A percentile compares a stretch with the other conserved stretches of the same genome.
These are phyloP conservation scores for Neurospora crassa DNA, from an alignment of 2,329 filamentous ascomycete species.

Conservation along the genomic window DNA sequence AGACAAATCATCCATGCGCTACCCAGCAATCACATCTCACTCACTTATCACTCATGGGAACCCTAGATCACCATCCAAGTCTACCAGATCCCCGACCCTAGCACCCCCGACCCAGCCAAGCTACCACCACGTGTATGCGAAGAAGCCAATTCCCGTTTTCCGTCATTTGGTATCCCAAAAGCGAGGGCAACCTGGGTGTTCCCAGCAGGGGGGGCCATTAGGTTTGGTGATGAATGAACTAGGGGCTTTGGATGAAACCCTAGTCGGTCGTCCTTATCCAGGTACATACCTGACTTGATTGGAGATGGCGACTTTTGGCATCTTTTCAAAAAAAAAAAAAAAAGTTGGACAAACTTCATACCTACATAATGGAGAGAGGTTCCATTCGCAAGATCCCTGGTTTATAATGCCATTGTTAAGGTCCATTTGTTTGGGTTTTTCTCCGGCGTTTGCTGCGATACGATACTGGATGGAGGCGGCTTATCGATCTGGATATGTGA, in stretches of 20 bases:
- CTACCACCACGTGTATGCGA: not conserved
- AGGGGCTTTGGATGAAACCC: not conserved
- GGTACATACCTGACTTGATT: not conserved
- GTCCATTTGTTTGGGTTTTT: not conserved
- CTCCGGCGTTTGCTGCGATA: not conserved
- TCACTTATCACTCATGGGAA: not conserved
- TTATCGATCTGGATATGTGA: not conserved
- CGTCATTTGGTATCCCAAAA: not conserved
- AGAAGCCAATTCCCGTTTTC: not conserved
- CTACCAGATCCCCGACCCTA: not conserved
- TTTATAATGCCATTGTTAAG: not conserved
- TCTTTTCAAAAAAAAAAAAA: not conserved
- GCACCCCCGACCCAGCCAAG: not conserved
- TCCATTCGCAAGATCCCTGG: not conserved
- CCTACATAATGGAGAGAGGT: not conserved
- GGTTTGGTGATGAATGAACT: not conserved
- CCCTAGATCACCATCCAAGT: not conserved
- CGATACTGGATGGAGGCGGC: not conserved
- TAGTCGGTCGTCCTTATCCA: not conserved
- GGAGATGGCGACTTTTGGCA: not conserved
- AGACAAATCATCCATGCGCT: not conserved
- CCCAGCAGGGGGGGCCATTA: not conserved
- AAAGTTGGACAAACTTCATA: not conserved
- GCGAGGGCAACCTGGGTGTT: not conserved
- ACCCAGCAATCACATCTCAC: not conserved